Evolutionary conservation across 495 filamentous ascomycete species (phyloP).

Genomic region (Wilcoxina mikolae): DNA sequence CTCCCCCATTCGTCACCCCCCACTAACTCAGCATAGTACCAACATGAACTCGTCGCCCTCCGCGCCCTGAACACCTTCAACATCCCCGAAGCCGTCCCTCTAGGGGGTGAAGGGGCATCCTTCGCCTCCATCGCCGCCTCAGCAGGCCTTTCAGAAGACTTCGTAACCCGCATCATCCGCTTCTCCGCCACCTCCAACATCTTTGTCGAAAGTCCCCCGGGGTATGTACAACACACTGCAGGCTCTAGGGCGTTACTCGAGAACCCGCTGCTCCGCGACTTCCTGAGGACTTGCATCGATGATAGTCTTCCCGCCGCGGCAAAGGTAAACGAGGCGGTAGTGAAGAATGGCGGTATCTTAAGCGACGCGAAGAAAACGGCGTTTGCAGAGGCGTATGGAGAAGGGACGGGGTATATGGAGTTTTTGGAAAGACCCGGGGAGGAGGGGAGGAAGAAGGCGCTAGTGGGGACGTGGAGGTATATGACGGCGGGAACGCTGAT

Average conservation of each 20-base stretch:
- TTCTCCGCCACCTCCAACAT: conserved; percentile 3
- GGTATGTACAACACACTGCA: conserved; percentile 3
- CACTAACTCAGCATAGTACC: too few relatives aligned
- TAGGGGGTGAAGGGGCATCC: not conserved
- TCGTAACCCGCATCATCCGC: conserved; percentile 2
- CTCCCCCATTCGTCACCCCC: too few relatives aligned
- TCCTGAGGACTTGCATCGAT: not conserved
- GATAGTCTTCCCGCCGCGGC: not conserved
- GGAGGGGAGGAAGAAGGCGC: too few relatives aligned
- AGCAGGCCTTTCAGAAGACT: not conserved
- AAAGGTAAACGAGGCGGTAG: not conserved
- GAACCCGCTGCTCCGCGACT: not conserved
- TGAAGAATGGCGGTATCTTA: too few relatives aligned
- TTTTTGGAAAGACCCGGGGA: too few relatives aligned
- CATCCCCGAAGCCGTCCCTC: not conserved
- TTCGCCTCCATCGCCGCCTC: not conserved
- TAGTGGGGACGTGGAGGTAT: too few relatives aligned
- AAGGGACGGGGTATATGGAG: too few relatives aligned
- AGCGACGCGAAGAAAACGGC: too few relatives aligned
- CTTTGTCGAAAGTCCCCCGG: not conserved
- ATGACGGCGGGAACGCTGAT: too few relatives aligned
- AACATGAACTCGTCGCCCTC: not conserved
- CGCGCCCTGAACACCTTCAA: not conserved
- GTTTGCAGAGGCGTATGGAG: too few relatives aligned
- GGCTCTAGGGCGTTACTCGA: not conserved